A percentile compares a stretch with the other conserved stretches of the same genome.
Evolutionary conservation across 306 rosid species (phyloP).

Genomic region (Vicia faba): DNA sequence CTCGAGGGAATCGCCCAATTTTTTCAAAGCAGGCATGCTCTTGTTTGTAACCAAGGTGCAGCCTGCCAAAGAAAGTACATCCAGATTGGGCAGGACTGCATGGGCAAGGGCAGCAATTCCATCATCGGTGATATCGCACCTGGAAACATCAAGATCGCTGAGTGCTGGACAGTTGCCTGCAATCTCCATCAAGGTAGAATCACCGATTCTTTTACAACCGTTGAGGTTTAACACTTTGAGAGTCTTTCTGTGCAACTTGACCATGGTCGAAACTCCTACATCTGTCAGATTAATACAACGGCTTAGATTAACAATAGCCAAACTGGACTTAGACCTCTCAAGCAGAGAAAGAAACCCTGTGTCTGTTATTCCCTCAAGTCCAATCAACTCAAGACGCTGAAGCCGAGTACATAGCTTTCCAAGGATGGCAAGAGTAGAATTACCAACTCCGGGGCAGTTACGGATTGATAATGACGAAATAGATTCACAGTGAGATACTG

Average conservation of each 20-base stretch:
- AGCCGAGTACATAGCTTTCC: constrained; percentile 78
- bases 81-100: constrained; percentile 52
- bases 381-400: constrained; percentile 67
- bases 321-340: constrained; percentile 64
- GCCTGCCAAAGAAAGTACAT: constrained; percentile 73
- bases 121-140: constrained; percentile 63
- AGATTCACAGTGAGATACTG: constrained; percentile 49
- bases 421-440: constrained; percentile 57
- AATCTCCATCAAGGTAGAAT: constrained; percentile 67
- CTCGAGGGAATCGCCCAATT: constrained; percentile 61
- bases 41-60: constrained; percentile 64
- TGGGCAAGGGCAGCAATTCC: constrained; percentile 67
- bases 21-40: constrained; percentile 59
- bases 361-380: constrained; percentile 72
- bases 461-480: constrained; percentile 61
- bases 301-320: constrained; percentile 66
- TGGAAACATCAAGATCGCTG: constrained; percentile 75
- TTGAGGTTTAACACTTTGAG: constrained; percentile 71
- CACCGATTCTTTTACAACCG: constrained; percentile 63
- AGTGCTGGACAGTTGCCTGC: constrained; percentile 64
- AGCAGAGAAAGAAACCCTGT: constrained; percentile 66
- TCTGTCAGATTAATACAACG: constrained; percentile 77
- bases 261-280: constrained; percentile 53
- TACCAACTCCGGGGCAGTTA: constrained; percentile 85
- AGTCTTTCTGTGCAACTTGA: constrained; percentile 63